Conservation (phyloP, 2,329 filamentous ascomycete genomes). For the Xylariaceae sp. region DNA sequence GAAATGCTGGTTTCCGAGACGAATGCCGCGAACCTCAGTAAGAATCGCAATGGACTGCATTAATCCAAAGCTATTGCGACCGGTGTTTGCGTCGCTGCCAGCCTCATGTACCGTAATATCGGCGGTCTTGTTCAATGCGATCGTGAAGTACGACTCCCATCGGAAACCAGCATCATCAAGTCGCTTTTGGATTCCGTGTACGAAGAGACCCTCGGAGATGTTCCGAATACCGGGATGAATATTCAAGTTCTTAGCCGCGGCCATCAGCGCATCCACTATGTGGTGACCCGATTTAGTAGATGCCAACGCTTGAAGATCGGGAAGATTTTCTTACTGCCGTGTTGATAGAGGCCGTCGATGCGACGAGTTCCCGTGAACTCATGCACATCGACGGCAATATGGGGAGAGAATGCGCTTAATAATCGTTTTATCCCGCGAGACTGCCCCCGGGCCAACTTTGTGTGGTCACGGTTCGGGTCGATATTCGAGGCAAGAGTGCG, state of each 20-base stretch:
- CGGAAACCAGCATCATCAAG: constrained; percentile 29
- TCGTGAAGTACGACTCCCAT: constrained; percentile 33
- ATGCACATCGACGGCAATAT: constrained; percentile 33
- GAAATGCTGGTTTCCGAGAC: constrained; percentile 28
- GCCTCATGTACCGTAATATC: constrained; percentile 25
- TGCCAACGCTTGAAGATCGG: not conserved
- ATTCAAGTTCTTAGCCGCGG: constrained; percentile 29
- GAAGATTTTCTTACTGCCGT: constrained; percentile 20
- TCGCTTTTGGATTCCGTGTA: constrained; percentile 24
- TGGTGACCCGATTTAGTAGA: constrained; percentile 1
- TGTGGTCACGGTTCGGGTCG: constrained; percentile 29
- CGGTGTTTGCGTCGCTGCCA: constrained; percentile 25
- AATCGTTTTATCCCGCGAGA: constrained; percentile 30
- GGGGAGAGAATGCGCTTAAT: constrained; percentile 29
- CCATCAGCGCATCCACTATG: constrained; percentile 29
- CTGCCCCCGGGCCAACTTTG: constrained; percentile 30
- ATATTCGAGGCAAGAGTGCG: constrained; percentile 27
- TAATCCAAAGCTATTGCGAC: constrained; percentile 25
- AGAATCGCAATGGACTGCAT: constrained; percentile 26
- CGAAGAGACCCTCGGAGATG: constrained; percentile 27
- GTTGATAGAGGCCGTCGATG: constrained; percentile 26
- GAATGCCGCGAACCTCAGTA: constrained; percentile 26
- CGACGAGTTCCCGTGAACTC: constrained; percentile 31
- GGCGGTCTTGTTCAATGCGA: constrained; percentile 6
- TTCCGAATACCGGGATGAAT: constrained; percentile 30